These are phyloP conservation scores for Populus hybrid DNA, from an alignment of 441 rosid species.

Conservation along the genomic window DNA sequence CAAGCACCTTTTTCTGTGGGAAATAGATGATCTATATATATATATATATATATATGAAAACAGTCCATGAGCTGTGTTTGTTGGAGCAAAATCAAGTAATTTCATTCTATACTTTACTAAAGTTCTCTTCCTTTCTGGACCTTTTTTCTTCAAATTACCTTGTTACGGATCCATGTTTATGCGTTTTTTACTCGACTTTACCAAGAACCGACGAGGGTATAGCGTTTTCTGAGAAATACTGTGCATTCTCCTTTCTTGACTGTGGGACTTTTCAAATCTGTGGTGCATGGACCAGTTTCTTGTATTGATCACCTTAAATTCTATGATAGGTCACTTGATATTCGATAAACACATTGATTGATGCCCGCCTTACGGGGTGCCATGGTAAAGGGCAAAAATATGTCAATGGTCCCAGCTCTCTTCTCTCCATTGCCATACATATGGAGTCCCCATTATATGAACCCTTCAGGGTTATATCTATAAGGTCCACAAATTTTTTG, in stretches of 20 bases:
- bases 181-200: too few species aligned
- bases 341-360: neutral
- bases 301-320: neutral
- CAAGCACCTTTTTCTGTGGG: constrained; percentile 3
- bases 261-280: too few species aligned
- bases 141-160: too few species aligned
- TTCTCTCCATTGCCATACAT: neutral
- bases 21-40: neutral
- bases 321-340: neutral
- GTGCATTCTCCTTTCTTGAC: neutral
- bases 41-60: neutral
- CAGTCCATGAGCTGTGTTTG: neutral
- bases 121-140: neutral
- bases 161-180: too few species aligned
- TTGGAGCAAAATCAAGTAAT: neutral
- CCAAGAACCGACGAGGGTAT: neutral
- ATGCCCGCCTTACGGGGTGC: neutral
- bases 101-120: neutral
- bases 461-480: neutral
- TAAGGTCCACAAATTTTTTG: neutral
- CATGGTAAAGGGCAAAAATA: neutral
- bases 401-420: neutral
- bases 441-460: neutral
- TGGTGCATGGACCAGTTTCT: neutral
- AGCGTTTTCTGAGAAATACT: too few species aligned